These are phyloP conservation scores for Amylostereum chailletii DNA, from an alignment of 1,284 basidiomycete species.

Conservation along the genomic window DNA sequence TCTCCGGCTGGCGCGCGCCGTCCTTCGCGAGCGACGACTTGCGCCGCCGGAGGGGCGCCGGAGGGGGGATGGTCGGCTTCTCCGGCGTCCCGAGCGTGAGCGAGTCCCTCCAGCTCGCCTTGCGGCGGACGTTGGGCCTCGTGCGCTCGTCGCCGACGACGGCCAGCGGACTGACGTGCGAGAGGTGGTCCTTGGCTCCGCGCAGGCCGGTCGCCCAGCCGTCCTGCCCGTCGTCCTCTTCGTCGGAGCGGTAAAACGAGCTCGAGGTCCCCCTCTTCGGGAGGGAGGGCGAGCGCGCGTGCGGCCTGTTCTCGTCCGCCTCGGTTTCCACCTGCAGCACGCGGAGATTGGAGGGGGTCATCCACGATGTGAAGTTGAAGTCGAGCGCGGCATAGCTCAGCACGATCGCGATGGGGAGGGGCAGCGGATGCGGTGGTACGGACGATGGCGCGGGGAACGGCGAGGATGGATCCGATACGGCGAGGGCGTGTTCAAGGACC, in stretches of 20 bases:
- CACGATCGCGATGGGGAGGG: conserved; percentile 72
- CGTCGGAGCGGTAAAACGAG: conserved; percentile 13
- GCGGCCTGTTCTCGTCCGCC: conserved; percentile 17
- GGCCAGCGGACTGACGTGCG: conserved; percentile 78
- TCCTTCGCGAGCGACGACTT: too few species aligned
- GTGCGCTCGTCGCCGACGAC: conserved; percentile 68
- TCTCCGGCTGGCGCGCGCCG: too few species aligned
- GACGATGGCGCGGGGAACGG: conserved; percentile 7
- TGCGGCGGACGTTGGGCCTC: conserved; percentile 24
- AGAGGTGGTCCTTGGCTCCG: conserved; percentile 82
- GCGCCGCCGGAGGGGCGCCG: conserved; percentile 1
- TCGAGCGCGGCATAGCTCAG: conserved; percentile 81
- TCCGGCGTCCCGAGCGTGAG: neutral
- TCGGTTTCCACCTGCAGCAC: conserved; percentile 48
- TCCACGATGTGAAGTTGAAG: conserved; percentile 98
- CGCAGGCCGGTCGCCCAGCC: conserved; percentile 14
- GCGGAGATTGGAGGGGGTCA: conserved; percentile 81
- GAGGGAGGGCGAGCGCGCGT: conserved; percentile 9
- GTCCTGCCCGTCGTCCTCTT: conserved; percentile 9
- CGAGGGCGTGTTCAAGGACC: conserved; percentile 62
- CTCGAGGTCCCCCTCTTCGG: conserved; percentile 10
- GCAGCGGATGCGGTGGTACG: conserved; percentile 20
- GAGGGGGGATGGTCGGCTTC: neutral
- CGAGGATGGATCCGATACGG: conserved; percentile 11
- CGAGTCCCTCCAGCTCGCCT: conserved; percentile 33